Base-by-base conservation (phyloP, 2,329 filamentous ascomycete species). In the Decorospora gaudefroyi region DNA sequence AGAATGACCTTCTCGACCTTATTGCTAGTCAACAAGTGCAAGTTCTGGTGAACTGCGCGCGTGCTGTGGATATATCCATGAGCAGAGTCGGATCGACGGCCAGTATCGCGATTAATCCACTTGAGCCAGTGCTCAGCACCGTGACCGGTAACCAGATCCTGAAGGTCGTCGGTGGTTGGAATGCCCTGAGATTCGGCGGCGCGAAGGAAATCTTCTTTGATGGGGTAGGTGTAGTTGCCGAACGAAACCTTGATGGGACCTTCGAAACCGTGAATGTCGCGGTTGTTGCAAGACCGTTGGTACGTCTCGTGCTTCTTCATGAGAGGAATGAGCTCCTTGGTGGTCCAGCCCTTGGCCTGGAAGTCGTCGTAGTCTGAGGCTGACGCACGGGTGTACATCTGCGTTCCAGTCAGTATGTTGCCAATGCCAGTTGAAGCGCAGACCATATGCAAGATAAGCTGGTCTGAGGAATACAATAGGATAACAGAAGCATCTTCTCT, bases 261-360 rank as follows among this genome's bases (percentile, higher is more conserved):
- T 22, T 89, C 86, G 42, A 85, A 88, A 1, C 88, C 88, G 60
- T 92, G 88, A 15, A 87, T 67, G 7, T 87, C 84, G 50, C 79
- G 78, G 55, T 77, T 77, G 52, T 76, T 73, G 62, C 66, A 73
- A 8, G 72, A 59, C 32, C 72, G 66, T 49, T 90, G 87, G 59
- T 90, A 90, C 0, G 86, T 90, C 73, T 90, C 87, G 49, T 89
- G 84, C 74, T 90, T 90, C 74, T 75, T 86, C 86, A 90, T 90
- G 13, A 90, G 75, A 0, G 87, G 87, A 4, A 90, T 72, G 4
- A 90, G 78, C 49, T 90, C 85, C 66, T 89, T 80, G 3, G 86
- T 89, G 6, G 78, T 83, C 87, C 87, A 90, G n/a, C 87, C 87
- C 67, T 88, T 84, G 39, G 86, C 81, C 61, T 89, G 84, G 71